A percentile compares a stretch with the other conserved stretches of the same genome.
Evolutionary conservation across 495 filamentous ascomycete species (phyloP).

Genomic region (Neurospora hispaniola): DNA sequence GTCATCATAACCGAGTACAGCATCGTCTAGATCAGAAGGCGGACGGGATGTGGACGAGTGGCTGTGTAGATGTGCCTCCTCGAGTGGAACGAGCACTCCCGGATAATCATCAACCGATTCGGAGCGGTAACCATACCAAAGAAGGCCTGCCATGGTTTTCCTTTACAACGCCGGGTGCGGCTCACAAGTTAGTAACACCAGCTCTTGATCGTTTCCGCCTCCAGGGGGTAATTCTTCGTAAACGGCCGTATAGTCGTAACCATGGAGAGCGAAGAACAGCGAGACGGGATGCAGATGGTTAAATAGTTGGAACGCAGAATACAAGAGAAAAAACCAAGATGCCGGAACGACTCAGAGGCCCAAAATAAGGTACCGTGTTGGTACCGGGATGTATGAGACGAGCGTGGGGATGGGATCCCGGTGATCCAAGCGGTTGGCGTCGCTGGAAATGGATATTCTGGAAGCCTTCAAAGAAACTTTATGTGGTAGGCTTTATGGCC

Average conservation of each 20-base stretch:
- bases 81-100: slow-evolving; percentile 36
- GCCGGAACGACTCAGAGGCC: neutral
- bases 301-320: neutral
- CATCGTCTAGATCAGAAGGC: slow-evolving; percentile 25
- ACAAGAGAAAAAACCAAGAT: neutral
- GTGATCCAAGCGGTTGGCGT: neutral
- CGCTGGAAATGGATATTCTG: neutral
- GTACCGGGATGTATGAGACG: neutral
- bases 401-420: neutral
- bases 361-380: neutral
- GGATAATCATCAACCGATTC: slow-evolving; percentile 34
- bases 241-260: neutral
- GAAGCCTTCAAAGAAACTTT: neutral
- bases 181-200: neutral
- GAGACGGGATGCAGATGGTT: neutral
- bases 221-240: neutral
- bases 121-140: slow-evolving; percentile 13
- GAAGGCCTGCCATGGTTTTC: neutral
- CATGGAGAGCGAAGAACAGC: neutral
- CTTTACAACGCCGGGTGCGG: neutral
- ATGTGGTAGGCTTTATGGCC: neutral
- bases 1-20: slow-evolving; percentile 10
- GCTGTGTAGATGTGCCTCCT: slow-evolving; percentile 38
- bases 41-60: slow-evolving; percentile 26
- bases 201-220: neutral